Conservation (phyloP, 31 red algal genomes). For the Endocladia muricata region DNA sequence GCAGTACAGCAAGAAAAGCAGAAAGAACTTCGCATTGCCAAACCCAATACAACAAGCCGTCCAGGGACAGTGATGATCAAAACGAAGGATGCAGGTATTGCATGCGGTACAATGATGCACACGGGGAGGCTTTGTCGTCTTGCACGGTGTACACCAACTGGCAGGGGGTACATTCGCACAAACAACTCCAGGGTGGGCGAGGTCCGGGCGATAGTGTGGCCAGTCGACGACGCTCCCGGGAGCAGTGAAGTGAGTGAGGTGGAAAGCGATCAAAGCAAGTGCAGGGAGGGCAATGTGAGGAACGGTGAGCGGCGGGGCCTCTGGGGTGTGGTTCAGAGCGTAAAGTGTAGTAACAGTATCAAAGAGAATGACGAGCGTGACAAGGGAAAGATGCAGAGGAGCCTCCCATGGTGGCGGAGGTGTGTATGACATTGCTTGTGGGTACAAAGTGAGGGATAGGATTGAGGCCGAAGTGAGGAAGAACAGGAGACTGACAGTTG, state of each 20-base stretch:
- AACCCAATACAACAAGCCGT: slow-evolving; percentile 46
- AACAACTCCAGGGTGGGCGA: neutral
- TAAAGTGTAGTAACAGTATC: too few relatives aligned
- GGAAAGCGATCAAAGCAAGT: too few relatives aligned
- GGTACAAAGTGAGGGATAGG: too few relatives aligned
- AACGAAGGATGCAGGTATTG: slow-evolving; percentile 22
- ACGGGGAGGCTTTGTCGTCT: neutral
- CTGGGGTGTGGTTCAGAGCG: too few relatives aligned
- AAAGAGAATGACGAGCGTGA: too few relatives aligned
- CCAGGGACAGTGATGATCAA: slow-evolving; percentile 78
- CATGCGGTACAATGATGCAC: slow-evolving; percentile 12
- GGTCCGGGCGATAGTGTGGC: neutral
- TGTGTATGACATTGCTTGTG: too few relatives aligned
- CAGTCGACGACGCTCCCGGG: neutral
- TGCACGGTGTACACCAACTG: neutral
- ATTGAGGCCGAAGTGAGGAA: too few relatives aligned
- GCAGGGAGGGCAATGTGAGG: neutral
- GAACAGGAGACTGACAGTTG: too few relatives aligned
- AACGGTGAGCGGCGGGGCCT: neutral
- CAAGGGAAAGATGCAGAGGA: too few relatives aligned
- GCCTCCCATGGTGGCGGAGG: too few relatives aligned
- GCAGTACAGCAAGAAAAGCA: slow-evolving; percentile 68
- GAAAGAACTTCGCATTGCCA: slow-evolving; percentile 50
- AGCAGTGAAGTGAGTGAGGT: neutral
- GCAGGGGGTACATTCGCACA: too few relatives aligned